phyloP scores from a whole-genome alignment of 768 basidiomycete species.

The Boletellus ananas region DNA sequence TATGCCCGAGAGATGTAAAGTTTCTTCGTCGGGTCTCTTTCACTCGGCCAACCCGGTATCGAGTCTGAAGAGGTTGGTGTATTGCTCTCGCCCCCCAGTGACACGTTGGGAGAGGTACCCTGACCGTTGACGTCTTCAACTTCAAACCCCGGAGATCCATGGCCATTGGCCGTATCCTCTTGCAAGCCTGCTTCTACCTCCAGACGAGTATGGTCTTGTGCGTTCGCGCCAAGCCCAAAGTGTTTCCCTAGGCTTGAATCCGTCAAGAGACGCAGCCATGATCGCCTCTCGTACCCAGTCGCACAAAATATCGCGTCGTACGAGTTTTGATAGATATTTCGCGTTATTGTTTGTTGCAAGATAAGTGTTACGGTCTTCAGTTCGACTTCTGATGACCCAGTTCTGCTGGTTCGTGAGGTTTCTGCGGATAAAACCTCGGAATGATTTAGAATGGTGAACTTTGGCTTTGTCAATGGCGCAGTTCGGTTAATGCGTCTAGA shows the following conservation, averaged over 20 bases:
- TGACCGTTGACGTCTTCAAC: neutral
- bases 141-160: conserved; percentile 4
- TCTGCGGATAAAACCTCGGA: conserved; percentile 34
- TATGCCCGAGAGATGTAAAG: conserved; percentile 40
- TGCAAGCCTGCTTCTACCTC: conserved; percentile 6
- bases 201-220: conserved; percentile 6
- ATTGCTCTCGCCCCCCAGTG: neutral
- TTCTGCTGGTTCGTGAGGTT: neutral
- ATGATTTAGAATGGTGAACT: conserved; percentile 38
- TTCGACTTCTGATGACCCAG: neutral
- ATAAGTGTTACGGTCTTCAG: conserved; percentile 23
- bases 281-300: conserved; percentile 51
- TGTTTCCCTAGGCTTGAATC: conserved; percentile 36
- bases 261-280: conserved; percentile 42
- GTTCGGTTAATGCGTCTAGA: conserved; percentile 28
- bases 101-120: neutral
- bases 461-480: conserved; percentile 17
- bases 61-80: conserved; percentile 13
- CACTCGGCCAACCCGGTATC: conserved; percentile 21
- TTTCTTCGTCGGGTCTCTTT: conserved; percentile 6
- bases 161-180: neutral
- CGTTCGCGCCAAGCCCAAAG: conserved; percentile 31
- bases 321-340: conserved; percentile 25
- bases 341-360: conserved; percentile 37
- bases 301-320: conserved; percentile 52